Conservation (phyloP, 139 green algal genomes). For the Coelastrella sp. region DNA sequence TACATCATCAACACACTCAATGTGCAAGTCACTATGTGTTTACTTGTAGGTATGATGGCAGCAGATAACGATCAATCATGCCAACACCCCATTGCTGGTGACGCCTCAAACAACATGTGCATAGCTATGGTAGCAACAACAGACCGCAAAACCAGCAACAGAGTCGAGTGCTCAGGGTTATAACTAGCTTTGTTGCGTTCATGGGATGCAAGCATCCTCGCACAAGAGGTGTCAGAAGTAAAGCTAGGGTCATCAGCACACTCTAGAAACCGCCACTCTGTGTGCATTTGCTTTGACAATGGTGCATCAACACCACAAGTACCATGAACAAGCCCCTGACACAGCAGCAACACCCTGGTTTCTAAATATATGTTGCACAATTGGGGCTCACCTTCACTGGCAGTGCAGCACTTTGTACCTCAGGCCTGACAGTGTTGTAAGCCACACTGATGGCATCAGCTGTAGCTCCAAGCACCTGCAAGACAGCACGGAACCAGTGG, state of each 20-base stretch:
- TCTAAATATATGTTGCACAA: no score
- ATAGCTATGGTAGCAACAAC: no score
- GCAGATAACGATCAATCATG: no score
- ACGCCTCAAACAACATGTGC: no score
- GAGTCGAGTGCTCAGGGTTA: no score
- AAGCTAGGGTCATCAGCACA: constrained; percentile 8
- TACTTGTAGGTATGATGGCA: no score
- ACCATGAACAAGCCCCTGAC: not conserved
- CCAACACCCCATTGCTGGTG: no score
- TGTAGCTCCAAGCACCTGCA: constrained; percentile 64
- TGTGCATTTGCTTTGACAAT: not conserved
- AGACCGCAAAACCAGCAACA: no score
- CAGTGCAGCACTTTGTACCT: constrained; percentile 71
- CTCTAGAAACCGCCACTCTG: not conserved
- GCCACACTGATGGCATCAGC: constrained; percentile 60
- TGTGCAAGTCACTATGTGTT: no score
- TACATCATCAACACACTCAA: constrained; percentile 22
- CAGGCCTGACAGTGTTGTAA: constrained; percentile 60
- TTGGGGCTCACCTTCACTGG: constrained; percentile 63
- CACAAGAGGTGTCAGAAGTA: constrained; percentile 46
- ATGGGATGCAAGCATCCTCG: not conserved
- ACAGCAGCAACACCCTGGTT: no score
- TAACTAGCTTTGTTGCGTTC: constrained; percentile 28
- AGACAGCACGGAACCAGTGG: not conserved
- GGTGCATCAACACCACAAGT: not conserved